Evolutionary conservation across 106 monocot genomes (phyloP), one percentile per base, ranked within the genome.

Genomic region (Agapanthus africanus): DNA sequence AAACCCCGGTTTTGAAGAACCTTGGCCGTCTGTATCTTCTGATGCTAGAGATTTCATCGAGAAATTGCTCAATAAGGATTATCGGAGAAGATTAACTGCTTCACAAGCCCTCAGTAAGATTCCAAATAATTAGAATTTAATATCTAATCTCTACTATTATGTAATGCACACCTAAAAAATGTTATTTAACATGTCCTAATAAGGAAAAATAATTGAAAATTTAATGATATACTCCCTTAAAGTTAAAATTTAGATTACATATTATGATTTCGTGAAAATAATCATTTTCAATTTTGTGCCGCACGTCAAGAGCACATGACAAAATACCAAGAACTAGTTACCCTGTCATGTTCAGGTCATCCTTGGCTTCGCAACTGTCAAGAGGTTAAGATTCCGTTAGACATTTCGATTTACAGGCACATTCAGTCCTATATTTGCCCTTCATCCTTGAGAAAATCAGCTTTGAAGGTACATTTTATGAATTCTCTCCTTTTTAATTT

Each of bases 1-100:
- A 37, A 85, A 88, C 14, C 93, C 88, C 26, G 83, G 47, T 39
- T 88, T 93, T 73, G 80, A 85, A 26, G 93, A 65, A 32, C 93
- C 93, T n/a, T 93, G 88, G 93, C 85, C 93, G 63, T 80, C 80
- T 66, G 54, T 93, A n/a, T 79, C 85, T 38, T 35, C 76, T 40
- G 74, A 83, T 36, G 88, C 93, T n/a, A 81, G 64, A 76, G 88
- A 88, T 60, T 93, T 93, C 73, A 77, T 88, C 38, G 88, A 79
- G 59, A 70, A 71, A 40, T 66, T 93, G 39, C 70, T 93, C 33
- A 93, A 85, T 56, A 93, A 93, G 50, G 84, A 91, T 75, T 82
- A 82, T 66, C 54, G 79, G n/a, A 82, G 71, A 69, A 42, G 85
- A 76, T 76, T 85, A 71, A 78, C 81, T 35, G 81, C 85, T 72